Base-by-base conservation (phyloP, 176 grass and related monocot species). In the Raddia distichophylla region DNA sequence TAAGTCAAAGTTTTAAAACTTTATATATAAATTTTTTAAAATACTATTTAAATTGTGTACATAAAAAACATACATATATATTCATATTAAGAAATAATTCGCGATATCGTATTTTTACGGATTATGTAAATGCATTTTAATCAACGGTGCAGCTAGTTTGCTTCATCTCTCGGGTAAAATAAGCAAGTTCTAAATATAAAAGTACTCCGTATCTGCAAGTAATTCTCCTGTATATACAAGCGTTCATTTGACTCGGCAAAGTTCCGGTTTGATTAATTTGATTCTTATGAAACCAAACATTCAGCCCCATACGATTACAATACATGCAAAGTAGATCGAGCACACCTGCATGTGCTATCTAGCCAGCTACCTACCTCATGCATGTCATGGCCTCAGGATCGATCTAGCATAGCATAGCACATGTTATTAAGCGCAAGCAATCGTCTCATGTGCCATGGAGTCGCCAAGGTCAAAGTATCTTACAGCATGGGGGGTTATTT, bases 281-380 rank as follows among this genome's bases (percentile, higher is more conserved):
- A 79, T 43, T 43, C 15, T 43, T 17, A 54, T 0, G 4, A 33
- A 82, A 82, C 72, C 19, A 76, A 74, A 71, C 85, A 87, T 87
- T 82, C 85, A 54, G 79, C 46, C 66, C 57, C 5, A 12, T 60
- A 60, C 53, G 6, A 55, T 53, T n/a, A 57, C 46, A 10, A 7
- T 2, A 34, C 56, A 7, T 2, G 16, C 56, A 75, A 57, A 34
- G n/a, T 14, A 50, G 78, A 53, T 60, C 10, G 67, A 44, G 18
- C 54, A 82, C 79, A 17, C 75, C 34, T 56, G 46, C 78, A 62
- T 82, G 64, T 63, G 71, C 53, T 35, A 40, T 40, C 2, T 40
- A 44, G 68, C 67, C 67, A 37, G 22, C 7, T 27, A 27, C 27
- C 27, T 27, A 27, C 27, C 27, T 27, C 27, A 27, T 27, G 27